Evolutionary conservation across 2,329 filamentous ascomycete genomes (phyloP), one percentile per base, ranked within the genome.

Genomic region (Diaporthe humulicola): DNA sequence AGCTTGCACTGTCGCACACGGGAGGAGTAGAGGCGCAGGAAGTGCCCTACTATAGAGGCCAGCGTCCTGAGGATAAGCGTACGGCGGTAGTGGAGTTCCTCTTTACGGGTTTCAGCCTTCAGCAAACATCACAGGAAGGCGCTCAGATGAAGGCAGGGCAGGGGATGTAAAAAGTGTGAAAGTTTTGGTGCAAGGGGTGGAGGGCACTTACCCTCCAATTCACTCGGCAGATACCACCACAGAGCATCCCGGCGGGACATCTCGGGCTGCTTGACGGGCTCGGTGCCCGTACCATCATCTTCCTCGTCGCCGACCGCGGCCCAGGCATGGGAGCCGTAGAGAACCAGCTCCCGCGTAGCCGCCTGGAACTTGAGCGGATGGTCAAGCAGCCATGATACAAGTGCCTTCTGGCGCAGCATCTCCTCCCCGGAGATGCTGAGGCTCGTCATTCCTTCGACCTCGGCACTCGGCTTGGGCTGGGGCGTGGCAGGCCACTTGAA

Each of bases 211-310:
- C 91, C 85, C 85, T 96, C 94, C 28, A 96, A 81, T 1, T 89
- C 90, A 73, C 91, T 88, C 0, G 93, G 93, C 25, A 96, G 82
- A 80, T 93, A 90, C 92, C 93, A 95, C 93, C 93, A 95, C 17
- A 90, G 85, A 3, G 91, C 87, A 30, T 71, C 66, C 33, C 67
- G 60, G 67, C 61, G 57, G 25, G 70, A 61, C 38, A 52, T 30
- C n/a, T 71, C 67, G 42, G 50, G 38, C 48, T 36, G 69, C 73
- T 38, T 50, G n/a, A 9, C 45, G 15, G 56, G 36, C 4, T 56
- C 57, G 4, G 22, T 22, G 7, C 38, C 85, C 2, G 82, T 79
- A 40, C 81, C 76, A 7, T 77, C 77, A 36, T 81, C 81, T 22
- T 82, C 83, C 4, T 79, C 79, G 52, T 84, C 80, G 58, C 81